phyloP scores from a whole-genome alignment of 768 basidiomycete species.

The Lentinula boryana region DNA sequence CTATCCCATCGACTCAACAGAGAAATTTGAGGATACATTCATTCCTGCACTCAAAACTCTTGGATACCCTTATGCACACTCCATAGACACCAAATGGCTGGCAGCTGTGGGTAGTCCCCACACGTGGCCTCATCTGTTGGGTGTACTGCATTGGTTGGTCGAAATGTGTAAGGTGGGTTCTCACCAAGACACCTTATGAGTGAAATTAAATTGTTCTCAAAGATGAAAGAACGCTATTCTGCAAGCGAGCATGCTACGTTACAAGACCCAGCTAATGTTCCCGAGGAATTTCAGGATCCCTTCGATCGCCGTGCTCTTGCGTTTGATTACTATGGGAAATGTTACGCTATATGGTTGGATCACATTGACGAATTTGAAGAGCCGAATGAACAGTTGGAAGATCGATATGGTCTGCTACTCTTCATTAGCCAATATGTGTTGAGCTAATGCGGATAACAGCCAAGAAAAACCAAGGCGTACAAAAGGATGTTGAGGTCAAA shows the following conservation, averaged over 20 bases:
- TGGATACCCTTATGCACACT: conserved; percentile 75
- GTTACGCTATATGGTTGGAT: conserved; percentile 65
- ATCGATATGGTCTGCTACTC: conserved; percentile 60
- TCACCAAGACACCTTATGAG: background rate
- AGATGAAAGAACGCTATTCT: conserved; percentile 36
- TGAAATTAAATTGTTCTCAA: conserved; percentile 18
- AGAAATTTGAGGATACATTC: conserved; percentile 78
- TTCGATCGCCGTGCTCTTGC: conserved; percentile 72
- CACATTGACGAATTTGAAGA: conserved; percentile 64
- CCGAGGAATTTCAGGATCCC: conserved; percentile 71
- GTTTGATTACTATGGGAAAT: conserved; percentile 65
- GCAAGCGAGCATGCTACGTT: conserved; percentile 63
- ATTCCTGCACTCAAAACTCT: conserved; percentile 67
- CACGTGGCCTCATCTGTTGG: conserved; percentile 88
- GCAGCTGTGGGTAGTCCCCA: conserved; percentile 85
- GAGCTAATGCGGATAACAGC: conserved; percentile 29
- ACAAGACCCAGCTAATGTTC: conserved; percentile 53
- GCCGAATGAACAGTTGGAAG: conserved; percentile 64
- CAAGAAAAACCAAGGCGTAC: conserved; percentile 65
- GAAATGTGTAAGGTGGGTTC: conserved; percentile 70
- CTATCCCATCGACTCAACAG: conserved; percentile 45
- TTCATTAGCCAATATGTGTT: background rate
- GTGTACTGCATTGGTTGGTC: conserved; percentile 89
- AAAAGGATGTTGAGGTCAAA: conserved; percentile 57
- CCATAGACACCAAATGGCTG: conserved; percentile 81